These are phyloP conservation scores for Zizania latifolia DNA, from an alignment of 176 grass and related monocot genomes.

Conservation along the genomic window DNA sequence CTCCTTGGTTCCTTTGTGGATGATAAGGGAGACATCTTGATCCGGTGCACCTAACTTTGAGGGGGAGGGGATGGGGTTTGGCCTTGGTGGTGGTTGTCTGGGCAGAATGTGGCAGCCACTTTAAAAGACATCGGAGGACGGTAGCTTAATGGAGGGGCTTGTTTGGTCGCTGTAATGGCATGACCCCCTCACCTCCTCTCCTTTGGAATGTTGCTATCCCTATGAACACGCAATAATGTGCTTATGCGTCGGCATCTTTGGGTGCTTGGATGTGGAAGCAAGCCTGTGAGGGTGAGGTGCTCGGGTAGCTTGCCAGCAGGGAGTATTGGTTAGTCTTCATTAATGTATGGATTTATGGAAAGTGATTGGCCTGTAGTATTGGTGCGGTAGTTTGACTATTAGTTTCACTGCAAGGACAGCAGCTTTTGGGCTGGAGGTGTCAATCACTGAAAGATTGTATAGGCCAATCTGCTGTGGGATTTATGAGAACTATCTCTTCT, in stretches of 20 bases:
- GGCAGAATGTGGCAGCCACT: constrained; percentile 32
- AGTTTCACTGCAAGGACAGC: constrained; percentile 7
- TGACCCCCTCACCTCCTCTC: neutral
- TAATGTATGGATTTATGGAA: constrained; percentile 23
- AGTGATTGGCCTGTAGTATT: constrained; percentile 10
- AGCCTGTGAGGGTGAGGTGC: neutral
- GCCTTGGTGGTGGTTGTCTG: constrained; percentile 32
- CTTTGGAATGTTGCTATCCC: constrained; percentile 15
- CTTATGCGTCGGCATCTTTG: constrained; percentile 34
- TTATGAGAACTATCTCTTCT: neutral
- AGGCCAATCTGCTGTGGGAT: constrained; percentile 6
- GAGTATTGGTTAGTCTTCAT: constrained; percentile 12
- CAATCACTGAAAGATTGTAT: constrained; percentile 7
- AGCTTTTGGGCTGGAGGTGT: constrained; percentile 9
- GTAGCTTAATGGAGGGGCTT: constrained; percentile 22
- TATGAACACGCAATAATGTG: constrained; percentile 9
- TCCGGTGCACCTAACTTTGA: constrained; percentile 16
- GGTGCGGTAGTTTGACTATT: constrained; percentile 20
- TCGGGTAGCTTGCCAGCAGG: neutral
- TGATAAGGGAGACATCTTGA: constrained; percentile 20
- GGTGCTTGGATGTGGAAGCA: constrained; percentile 20
- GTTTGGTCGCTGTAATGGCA: constrained; percentile 7
- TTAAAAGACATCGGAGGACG: constrained; percentile 32
- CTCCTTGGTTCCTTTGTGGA: neutral
- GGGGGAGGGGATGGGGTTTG: constrained; percentile 13